Base-by-base conservation (phyloP, 441 rosid genomes). In the Sinapis alba region DNA sequence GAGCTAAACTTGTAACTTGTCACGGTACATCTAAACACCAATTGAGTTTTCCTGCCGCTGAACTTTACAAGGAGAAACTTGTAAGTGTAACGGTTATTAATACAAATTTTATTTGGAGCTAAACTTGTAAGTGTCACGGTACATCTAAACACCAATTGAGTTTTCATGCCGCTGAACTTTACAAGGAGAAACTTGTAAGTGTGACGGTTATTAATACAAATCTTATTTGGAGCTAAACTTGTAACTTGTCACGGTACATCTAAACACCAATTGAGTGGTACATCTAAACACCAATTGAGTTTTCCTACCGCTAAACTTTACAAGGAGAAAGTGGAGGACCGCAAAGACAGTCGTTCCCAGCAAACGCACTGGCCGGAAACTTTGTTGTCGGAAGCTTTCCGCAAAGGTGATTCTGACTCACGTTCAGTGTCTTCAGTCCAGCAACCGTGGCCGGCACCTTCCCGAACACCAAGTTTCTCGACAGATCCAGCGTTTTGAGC, bases 311-410 rank as follows among this genome's bases (percentile, higher is more conserved):
- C 23, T 63, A 69, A 21, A 18, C 34, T 53, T 86, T 88, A 83
- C 97, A 92, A 18, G 87, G 82, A 62, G 84, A 54, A 24, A 92
- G 73, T 9, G 94, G 97, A 72, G 90, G 51, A 7, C 96, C 92
- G 60, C 97, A 92, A 13, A 92, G 80, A 78, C 97, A 90, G 15
- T 83, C 80, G 72, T 92, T 92, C 0, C 92, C 90, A 3, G 67
- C 77, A 32, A 87, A 90, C 6, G 87, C 73, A 30, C 83, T 75
- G 0, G 83, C 92, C 6, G 89, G 75, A 10, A 88, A 92, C 65
- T 83, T 90, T 1, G 82, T 83, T 3, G 75, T 66, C 5, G 96
- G 97, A 61, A 92, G 77, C 81, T 83, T 69, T 43, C 96, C 97
- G 15, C 97, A 92, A 3, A 92, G 88, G 68, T 84, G 80, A 65